Percentiles rank a stretch among this genome's conserved stretches.
These are phyloP conservation scores for Aspergillus diversus DNA, from an alignment of 495 filamentous ascomycete species.

Conservation along the genomic window DNA sequence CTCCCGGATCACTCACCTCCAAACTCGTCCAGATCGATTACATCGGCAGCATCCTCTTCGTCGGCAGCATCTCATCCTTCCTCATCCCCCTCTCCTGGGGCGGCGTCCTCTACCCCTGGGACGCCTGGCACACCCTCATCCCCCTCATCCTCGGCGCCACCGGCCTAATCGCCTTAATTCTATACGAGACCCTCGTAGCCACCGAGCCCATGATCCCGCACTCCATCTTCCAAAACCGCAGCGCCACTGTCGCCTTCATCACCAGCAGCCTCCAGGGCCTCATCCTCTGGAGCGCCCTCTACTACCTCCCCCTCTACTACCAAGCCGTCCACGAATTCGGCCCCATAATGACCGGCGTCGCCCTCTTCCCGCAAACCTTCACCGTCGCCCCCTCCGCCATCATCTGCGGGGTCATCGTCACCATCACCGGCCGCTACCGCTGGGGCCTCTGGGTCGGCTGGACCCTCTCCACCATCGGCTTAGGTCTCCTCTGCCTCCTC, in stretches of 20 bases:
- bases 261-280: slow-evolving; percentile 53
- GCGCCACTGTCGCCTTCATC: slow-evolving; percentile 46
- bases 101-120: slow-evolving; percentile 58
- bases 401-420: slow-evolving; percentile 48
- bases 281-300: slow-evolving; percentile 50
- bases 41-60: slow-evolving; percentile 56
- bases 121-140: slow-evolving; percentile 50
- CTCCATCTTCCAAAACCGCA: slow-evolving; percentile 52
- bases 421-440: slow-evolving; percentile 48
- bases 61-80: slow-evolving; percentile 45
- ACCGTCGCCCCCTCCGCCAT: slow-evolving; percentile 55
- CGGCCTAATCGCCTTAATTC: slow-evolving; percentile 22
- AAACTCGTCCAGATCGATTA: slow-evolving; percentile 56
- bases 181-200: slow-evolving; percentile 32
- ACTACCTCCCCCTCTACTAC: slow-evolving; percentile 55
- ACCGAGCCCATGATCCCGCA: slow-evolving; percentile 53
- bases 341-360: slow-evolving; percentile 50
- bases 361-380: slow-evolving; percentile 55
- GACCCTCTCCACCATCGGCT: slow-evolving; percentile 50
- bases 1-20: slow-evolving; percentile 23
- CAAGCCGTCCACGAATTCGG: slow-evolving; percentile 55
- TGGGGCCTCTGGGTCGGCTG: slow-evolving; percentile 59
- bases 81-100: slow-evolving; percentile 61
- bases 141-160: slow-evolving; percentile 31
- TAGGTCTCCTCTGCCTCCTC: slow-evolving; percentile 51